A percentile compares a stretch with the other conserved stretches of the same genome.
Evolutionary conservation across 345 rosid genomes (phyloP).

Genomic region (Garcia nutans): DNA sequence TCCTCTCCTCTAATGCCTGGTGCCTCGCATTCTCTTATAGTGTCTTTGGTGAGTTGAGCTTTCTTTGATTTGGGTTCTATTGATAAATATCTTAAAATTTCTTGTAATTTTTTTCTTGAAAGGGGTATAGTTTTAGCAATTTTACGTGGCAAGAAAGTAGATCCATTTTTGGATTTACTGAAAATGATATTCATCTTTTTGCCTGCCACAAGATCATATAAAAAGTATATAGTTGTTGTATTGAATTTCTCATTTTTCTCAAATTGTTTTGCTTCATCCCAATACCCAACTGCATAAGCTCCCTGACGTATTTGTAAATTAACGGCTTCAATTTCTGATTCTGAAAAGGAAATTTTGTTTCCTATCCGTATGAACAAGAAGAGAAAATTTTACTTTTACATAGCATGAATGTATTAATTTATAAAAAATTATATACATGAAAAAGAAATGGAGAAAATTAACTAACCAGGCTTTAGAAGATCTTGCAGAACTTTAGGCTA

Average conservation of each 20-base stretch:
- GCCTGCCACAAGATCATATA: neutral
- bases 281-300: neutral
- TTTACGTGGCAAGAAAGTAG: slow-evolving; percentile 7
- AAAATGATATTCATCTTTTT: neutral
- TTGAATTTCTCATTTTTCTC: neutral
- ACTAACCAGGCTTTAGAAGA: no score
- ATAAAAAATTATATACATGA: no score
- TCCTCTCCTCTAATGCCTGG: slow-evolving; percentile 22
- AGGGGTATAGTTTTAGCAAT: slow-evolving; percentile 9
- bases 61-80: neutral
- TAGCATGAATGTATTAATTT: no score
- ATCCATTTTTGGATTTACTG: neutral
- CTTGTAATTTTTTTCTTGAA: neutral
- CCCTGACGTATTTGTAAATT: no score
- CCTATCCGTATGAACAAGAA: neutral
- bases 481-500: no score
- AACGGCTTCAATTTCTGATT: neutral
- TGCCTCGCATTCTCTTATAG: slow-evolving; percentile 10
- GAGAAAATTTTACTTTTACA: no score
- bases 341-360: neutral
- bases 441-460: no score
- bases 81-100: neutral
- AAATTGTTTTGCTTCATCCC: neutral
- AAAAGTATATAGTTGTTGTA: neutral
- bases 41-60: neutral